phyloP scores from a whole-genome alignment of 345 rosid genomes.

The Turnera subulata region DNA sequence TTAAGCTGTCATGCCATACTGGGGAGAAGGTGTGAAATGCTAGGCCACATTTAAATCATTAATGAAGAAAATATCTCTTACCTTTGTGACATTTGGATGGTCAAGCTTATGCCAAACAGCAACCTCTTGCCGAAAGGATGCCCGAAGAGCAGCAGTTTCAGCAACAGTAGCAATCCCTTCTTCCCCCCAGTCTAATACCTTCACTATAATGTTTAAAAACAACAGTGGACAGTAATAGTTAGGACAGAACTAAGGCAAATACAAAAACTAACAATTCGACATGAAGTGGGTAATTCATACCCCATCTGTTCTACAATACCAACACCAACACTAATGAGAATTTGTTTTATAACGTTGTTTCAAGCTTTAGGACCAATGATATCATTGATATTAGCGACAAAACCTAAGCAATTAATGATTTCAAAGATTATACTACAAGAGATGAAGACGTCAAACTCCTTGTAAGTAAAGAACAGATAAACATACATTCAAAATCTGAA shows the following conservation, averaged over 20 bases:
- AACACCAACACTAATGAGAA: too few relatives aligned
- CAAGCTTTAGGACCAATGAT: not conserved
- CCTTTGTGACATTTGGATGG: conserved; percentile 32
- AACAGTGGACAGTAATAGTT: not conserved
- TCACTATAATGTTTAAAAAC: conserved; percentile 18
- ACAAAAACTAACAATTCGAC: not conserved
- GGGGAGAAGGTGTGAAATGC: not conserved
- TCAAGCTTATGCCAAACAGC: conserved; percentile 37
- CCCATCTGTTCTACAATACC: too few relatives aligned
- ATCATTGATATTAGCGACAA: not conserved
- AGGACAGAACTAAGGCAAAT: not conserved
- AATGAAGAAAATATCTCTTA: not conserved
- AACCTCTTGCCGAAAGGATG: conserved; percentile 32
- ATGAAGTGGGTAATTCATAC: not conserved
- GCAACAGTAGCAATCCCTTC: conserved; percentile 32
- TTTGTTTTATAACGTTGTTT: not conserved
- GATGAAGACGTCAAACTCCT: too few relatives aligned
- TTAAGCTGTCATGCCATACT: not conserved
- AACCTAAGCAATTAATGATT: not conserved
- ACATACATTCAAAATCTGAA: too few relatives aligned
- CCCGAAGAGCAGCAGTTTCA: conserved; percentile 31
- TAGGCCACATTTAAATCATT: not conserved
- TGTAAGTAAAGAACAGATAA: too few relatives aligned
- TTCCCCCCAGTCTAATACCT: conserved; percentile 34
- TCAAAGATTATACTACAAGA: not conserved